Percentiles rank a stretch among this genome's conserved stretches.
Conservation (phyloP, 2,329 filamentous ascomycete species). For the Capronia americana region DNA sequence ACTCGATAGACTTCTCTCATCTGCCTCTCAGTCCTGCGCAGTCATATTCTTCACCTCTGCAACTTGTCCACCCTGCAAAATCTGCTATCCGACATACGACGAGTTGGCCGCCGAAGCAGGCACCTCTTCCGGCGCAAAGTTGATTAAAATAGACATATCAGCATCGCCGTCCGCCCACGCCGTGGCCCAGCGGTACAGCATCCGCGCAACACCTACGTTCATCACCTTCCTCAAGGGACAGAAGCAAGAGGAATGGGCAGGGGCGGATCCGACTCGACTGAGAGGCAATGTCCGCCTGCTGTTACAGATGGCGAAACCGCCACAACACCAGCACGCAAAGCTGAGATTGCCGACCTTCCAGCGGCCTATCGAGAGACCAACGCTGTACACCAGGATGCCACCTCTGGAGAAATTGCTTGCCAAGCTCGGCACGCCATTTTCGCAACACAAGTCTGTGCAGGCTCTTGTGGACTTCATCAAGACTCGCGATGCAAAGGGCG, state of each 20-base stretch:
- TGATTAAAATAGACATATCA: constrained; percentile 85
- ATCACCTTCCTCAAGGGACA: constrained; percentile 79
- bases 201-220: constrained; percentile 85
- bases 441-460: constrained; percentile 66
- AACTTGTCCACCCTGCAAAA: constrained; percentile 83
- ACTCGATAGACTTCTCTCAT: constrained; percentile 65
- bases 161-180: constrained; percentile 60
- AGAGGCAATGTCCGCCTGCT: constrained; percentile 75
- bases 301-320: constrained; percentile 73
- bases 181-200: constrained; percentile 68
- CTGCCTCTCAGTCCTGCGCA: constrained; percentile 71
- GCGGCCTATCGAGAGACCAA: constrained; percentile 67
- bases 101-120: constrained; percentile 76
- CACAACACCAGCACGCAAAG: constrained; percentile 73
- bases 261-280: constrained; percentile 72
- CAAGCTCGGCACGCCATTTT: constrained; percentile 71
- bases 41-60: constrained; percentile 92
- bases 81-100: constrained; percentile 81
- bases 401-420: constrained; percentile 80
- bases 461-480: constrained; percentile 75
- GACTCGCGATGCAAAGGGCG: constrained; percentile 52
- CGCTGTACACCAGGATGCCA: constrained; percentile 78
- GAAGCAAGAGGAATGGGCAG: constrained; percentile 80
- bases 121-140: constrained; percentile 53
- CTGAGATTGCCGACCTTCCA: constrained; percentile 75